phyloP scores from a whole-genome alignment of 1,284 basidiomycete genomes.

The Neolentinus lepideus region DNA sequence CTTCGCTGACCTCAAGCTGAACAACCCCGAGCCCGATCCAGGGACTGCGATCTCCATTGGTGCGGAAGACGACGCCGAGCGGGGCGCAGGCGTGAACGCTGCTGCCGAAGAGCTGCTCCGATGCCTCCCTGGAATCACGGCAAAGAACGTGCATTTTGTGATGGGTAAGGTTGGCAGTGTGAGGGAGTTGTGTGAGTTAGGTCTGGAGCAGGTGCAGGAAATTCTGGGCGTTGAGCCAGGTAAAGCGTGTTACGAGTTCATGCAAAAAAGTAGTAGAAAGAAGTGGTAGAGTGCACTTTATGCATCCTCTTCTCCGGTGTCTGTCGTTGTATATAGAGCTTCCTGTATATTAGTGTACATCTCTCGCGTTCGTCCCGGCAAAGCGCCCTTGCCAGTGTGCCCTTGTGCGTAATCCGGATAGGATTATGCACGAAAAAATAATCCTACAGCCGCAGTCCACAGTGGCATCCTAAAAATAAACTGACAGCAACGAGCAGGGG shows the following conservation, averaged over 20 bases:
- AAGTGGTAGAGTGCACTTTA: background rate
- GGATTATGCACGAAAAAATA: too few species aligned
- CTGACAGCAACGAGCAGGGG: too few species aligned
- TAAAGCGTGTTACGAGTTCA: constrained; percentile 72
- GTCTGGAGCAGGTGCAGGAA: constrained; percentile 55
- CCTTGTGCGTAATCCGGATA: too few species aligned
- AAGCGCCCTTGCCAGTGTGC: too few species aligned
- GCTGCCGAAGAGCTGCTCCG: constrained; percentile 73
- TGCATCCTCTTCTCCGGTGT: background rate
- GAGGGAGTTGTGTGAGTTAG: constrained; percentile 69
- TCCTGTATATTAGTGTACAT: too few species aligned
- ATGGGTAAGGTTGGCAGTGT: constrained; percentile 77
- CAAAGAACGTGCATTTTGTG: constrained; percentile 83
- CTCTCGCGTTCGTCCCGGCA: too few species aligned
- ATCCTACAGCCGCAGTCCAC: too few species aligned
- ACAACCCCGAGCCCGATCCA: constrained; percentile 79
- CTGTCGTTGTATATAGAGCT: too few species aligned
- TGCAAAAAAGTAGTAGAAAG: constrained; percentile 62
- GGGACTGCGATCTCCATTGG: constrained; percentile 71
- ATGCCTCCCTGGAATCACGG: constrained; percentile 71
- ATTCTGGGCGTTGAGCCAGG: constrained; percentile 83
- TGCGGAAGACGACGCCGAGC: constrained; percentile 65
- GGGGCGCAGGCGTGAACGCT: constrained; percentile 61
- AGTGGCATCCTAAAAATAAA: too few species aligned
- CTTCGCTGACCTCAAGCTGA: constrained; percentile 88